Evolutionary conservation across 441 rosid genomes (phyloP).

Genomic region (Brassica hybrid): DNA sequence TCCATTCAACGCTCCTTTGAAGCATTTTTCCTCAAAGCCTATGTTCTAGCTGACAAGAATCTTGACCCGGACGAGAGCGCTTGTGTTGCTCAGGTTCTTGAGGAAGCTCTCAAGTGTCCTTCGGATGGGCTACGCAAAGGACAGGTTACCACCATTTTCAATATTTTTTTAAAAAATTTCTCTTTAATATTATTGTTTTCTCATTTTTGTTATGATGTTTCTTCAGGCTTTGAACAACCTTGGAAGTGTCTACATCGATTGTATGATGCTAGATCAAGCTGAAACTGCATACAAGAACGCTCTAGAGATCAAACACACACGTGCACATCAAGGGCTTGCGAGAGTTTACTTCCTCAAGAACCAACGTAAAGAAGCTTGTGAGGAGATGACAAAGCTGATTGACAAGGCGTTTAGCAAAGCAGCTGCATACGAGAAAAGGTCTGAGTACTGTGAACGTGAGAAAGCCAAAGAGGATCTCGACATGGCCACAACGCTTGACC

Average conservation of each 20-base stretch:
- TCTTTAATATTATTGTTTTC: background rate
- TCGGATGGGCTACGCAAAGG: constrained; percentile 83
- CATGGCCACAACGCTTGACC: constrained; percentile 68
- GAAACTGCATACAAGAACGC: constrained; percentile 66
- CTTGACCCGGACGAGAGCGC: constrained; percentile 54
- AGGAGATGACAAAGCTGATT: constrained; percentile 77
- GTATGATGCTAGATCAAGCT: constrained; percentile 62
- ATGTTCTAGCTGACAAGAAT: constrained; percentile 60
- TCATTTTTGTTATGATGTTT: constrained; percentile 15
- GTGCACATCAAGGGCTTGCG: constrained; percentile 83
- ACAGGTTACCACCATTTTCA: constrained; percentile 53
- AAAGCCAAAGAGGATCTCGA: constrained; percentile 68
- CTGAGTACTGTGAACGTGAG: constrained; percentile 74
- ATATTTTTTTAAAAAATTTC: background rate
- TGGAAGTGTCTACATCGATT: constrained; percentile 71
- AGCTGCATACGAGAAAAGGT: constrained; percentile 71
- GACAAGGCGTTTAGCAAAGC: constrained; percentile 64
- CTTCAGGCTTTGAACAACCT: constrained; percentile 73
- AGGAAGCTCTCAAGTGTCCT: constrained; percentile 76
- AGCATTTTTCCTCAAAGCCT: constrained; percentile 78
- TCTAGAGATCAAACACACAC: constrained; percentile 71
- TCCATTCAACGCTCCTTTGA: constrained; percentile 68
- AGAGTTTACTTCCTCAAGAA: constrained; percentile 64
- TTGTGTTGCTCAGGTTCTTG: constrained; percentile 60
- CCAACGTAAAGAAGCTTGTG: constrained; percentile 60